Evolutionary conservation across 192 early-diverging fungal species (phyloP).

Genomic region (Coemansia javaensis): DNA sequence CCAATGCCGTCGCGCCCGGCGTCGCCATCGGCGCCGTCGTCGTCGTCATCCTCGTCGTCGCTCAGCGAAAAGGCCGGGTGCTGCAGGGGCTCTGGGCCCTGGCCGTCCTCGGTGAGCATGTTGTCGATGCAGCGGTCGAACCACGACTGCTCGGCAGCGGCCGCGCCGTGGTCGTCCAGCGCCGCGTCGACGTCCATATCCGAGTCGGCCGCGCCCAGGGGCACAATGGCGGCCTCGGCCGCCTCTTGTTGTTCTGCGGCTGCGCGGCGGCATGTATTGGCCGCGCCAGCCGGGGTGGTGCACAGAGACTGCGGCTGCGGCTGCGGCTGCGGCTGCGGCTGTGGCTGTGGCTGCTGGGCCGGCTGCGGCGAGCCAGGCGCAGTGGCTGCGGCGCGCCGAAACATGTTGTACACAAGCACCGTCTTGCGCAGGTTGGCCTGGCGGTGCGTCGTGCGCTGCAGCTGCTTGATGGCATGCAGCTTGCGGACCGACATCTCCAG

Average conservation of each 20-base stretch:
- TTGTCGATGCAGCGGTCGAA: constrained; percentile 44
- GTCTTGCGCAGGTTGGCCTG: constrained; percentile 36
- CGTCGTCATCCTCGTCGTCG: constrained; percentile 8
- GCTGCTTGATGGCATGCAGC: constrained; percentile 32
- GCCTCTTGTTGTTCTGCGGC: too few species aligned
- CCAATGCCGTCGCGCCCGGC: neutral
- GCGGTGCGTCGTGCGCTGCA: constrained; percentile 27
- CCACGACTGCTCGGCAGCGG: constrained; percentile 45
- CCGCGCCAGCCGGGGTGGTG: too few species aligned
- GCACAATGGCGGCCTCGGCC: too few species aligned
- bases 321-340: neutral
- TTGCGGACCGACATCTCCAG: constrained; percentile 38
- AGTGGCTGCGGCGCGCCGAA: constrained; percentile 15
- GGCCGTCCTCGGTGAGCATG: constrained; percentile 28
- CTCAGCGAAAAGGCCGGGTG: neutral
- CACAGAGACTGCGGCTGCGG: neutral
- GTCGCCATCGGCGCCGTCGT: neutral
- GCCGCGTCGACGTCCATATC: constrained; percentile 23
- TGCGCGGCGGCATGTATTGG: too few species aligned
- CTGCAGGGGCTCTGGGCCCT: neutral
- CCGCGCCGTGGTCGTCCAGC: constrained; percentile 12
- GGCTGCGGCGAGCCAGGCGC: too few species aligned
- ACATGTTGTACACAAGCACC: constrained; percentile 46
- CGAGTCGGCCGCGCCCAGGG: neutral
- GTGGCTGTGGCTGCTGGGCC: neutral